These are phyloP conservation scores for Marchantia polymorpha DNA, from an alignment of 225 moss, liverwort and hornwort genomes.

Conservation along the genomic window DNA sequence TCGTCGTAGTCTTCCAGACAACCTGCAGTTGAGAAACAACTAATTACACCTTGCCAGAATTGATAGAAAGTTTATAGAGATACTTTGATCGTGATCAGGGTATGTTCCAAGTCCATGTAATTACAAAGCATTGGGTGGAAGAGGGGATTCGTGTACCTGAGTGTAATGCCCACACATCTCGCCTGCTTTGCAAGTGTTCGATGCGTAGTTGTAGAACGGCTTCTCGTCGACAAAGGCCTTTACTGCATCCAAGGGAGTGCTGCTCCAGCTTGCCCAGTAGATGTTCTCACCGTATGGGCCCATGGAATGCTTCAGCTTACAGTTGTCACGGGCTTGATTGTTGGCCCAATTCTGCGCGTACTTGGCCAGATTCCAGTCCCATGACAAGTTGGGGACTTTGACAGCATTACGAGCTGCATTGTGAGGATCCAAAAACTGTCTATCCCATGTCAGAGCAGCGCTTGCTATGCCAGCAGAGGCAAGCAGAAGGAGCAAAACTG, in stretches of 20 bases:
- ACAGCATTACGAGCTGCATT: constrained; percentile 31
- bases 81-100: too few species aligned
- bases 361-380: constrained; percentile 20
- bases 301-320: constrained; percentile 24
- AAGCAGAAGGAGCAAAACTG: not conserved
- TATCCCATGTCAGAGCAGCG: not conserved
- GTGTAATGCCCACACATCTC: constrained; percentile 47
- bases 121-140: not conserved
- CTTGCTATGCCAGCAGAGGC: not conserved
- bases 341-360: constrained; percentile 30
- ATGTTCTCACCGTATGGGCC: constrained; percentile 41
- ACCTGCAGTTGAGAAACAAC: constrained; percentile 37
- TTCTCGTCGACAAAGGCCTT: constrained; percentile 27
- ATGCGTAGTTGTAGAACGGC: constrained; percentile 29
- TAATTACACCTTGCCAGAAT: not conserved
- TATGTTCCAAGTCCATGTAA: too few species aligned
- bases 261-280: constrained; percentile 25
- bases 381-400: constrained; percentile 12
- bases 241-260: constrained; percentile 24
- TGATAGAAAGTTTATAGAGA: too few species aligned
- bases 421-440: constrained; percentile 27
- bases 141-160: constrained; percentile 24
- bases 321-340: constrained; percentile 12
- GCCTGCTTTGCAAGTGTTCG: constrained; percentile 26
- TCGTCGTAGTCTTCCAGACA: constrained; percentile 45